A percentile compares a stretch with the other conserved stretches of the same genome.
Conservation (phyloP, 1,284 basidiomycete genomes). For the Marasmius oreades region DNA sequence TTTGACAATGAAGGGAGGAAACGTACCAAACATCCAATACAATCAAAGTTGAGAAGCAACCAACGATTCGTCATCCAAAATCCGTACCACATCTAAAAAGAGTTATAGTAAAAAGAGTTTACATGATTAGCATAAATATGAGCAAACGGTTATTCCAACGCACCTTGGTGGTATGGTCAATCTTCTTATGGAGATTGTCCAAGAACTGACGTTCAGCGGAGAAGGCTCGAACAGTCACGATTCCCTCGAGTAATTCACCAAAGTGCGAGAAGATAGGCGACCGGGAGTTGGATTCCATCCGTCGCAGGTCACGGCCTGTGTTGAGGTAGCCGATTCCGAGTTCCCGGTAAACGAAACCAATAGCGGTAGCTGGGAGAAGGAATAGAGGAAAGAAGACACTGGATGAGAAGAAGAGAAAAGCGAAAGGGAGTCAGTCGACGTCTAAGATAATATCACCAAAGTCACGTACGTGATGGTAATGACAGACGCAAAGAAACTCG, state of each 20-base stretch:
- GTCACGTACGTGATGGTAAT: slow-evolving; percentile 53
- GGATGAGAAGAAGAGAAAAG: slow-evolving; percentile 10
- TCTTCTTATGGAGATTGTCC: slow-evolving; percentile 61
- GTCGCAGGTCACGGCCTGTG: slow-evolving; percentile 72
- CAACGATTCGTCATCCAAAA: slow-evolving; percentile 84
- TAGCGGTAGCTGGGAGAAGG: slow-evolving; percentile 64
- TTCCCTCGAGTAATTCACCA: slow-evolving; percentile 75
- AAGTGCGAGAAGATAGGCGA: slow-evolving; percentile 79
- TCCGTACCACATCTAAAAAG: slow-evolving; percentile 70
- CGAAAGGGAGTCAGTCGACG: too few species aligned
- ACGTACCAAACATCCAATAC: slow-evolving; percentile 49
- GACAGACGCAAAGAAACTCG: slow-evolving; percentile 67
- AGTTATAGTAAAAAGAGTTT: too few species aligned
- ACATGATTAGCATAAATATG: not conserved
- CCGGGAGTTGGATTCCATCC: slow-evolving; percentile 74
- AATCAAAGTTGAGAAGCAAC: slow-evolving; percentile 75
- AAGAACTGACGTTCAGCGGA: slow-evolving; percentile 81
- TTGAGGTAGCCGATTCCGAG: slow-evolving; percentile 74
- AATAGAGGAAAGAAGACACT: slow-evolving; percentile 71
- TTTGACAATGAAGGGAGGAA: too few species aligned
- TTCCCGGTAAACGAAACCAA: slow-evolving; percentile 59
- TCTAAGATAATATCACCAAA: not conserved
- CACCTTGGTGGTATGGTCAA: slow-evolving; percentile 65
- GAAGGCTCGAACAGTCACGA: slow-evolving; percentile 88
- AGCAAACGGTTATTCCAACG: slow-evolving; percentile 5